Conservation (phyloP, 441 rosid species). For the Erodium trifolium region DNA sequence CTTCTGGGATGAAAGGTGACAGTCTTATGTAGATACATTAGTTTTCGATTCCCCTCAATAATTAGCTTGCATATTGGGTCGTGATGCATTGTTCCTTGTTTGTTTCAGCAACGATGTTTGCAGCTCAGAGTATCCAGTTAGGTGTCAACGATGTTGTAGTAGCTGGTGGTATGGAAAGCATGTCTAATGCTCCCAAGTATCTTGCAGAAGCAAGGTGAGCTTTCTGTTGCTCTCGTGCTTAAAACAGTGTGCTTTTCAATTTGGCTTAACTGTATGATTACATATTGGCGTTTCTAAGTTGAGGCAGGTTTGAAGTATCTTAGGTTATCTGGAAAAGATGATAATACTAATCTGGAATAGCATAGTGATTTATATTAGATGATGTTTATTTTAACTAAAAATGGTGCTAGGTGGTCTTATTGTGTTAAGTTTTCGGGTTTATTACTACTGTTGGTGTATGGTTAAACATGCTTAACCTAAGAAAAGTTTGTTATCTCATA, state of each 20-base stretch:
- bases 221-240: neutral
- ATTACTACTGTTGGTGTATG: too few relatives aligned
- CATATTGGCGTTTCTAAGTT: neutral
- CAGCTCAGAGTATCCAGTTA: conserved; percentile 62
- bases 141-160: conserved; percentile 73
- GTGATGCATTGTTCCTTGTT: conserved; percentile 10
- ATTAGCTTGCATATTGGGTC: conserved; percentile 2
- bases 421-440: too few relatives aligned
- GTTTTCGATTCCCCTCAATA: conserved; percentile 4
- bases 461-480: too few relatives aligned
- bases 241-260: neutral
- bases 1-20: conserved; percentile 86
- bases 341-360: too few relatives aligned
- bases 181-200: conserved; percentile 92
- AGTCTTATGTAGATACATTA: neutral
- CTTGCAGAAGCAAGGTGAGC: conserved; percentile 32
- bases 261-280: neutral
- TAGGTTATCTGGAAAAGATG: too few relatives aligned
- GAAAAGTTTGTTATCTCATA: too few relatives aligned
- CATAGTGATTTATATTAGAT: too few relatives aligned
- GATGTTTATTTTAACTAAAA: too few relatives aligned
- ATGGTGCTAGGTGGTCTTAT: too few relatives aligned
- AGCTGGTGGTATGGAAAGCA: conserved; percentile 96
- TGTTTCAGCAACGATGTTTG: conserved; percentile 69
- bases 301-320: too few relatives aligned